Percentiles rank a stretch among this genome's conserved stretches.
These are phyloP conservation scores for Lasiodiplodia citricola DNA, from an alignment of 2,329 filamentous ascomycete species.

Conservation along the genomic window DNA sequence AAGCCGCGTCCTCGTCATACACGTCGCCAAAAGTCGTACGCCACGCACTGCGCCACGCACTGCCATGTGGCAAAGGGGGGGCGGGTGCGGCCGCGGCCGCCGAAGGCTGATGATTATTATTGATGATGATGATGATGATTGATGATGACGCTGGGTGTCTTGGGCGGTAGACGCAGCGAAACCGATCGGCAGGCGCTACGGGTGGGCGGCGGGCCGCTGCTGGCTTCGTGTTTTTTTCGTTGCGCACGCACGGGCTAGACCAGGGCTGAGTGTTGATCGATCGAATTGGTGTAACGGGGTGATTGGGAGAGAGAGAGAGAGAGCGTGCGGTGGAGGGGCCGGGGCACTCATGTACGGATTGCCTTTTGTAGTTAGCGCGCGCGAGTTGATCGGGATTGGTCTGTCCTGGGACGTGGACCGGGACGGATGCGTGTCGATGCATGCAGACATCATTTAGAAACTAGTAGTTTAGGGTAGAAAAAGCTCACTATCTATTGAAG, in stretches of 20 bases:
- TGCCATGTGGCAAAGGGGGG: too few species aligned
- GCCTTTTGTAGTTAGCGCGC: background rate
- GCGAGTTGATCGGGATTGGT: background rate
- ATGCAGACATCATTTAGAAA: background rate
- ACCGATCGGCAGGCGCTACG: background rate
- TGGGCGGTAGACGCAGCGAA: background rate
- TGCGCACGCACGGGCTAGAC: background rate
- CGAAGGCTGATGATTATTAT: too few species aligned
- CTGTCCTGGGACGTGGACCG: background rate
- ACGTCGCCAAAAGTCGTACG: too few species aligned
- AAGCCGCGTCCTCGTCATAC: too few species aligned
- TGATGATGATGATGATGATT: too few species aligned
- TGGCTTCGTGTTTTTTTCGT: background rate
- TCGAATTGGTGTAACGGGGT: background rate
- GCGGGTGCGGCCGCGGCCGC: too few species aligned
- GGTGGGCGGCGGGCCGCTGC: background rate
- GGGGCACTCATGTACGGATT: background rate
- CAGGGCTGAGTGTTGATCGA: background rate
- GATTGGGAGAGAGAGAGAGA: background rate
- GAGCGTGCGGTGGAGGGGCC: background rate
- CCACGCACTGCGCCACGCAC: too few species aligned
- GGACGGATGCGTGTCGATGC: background rate
- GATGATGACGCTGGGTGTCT: background rate
- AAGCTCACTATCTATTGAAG: background rate
- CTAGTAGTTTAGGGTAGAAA: background rate